phyloP scores from a whole-genome alignment of 23 red algal genomes.

The Gracilaria vermiculophylla region DNA sequence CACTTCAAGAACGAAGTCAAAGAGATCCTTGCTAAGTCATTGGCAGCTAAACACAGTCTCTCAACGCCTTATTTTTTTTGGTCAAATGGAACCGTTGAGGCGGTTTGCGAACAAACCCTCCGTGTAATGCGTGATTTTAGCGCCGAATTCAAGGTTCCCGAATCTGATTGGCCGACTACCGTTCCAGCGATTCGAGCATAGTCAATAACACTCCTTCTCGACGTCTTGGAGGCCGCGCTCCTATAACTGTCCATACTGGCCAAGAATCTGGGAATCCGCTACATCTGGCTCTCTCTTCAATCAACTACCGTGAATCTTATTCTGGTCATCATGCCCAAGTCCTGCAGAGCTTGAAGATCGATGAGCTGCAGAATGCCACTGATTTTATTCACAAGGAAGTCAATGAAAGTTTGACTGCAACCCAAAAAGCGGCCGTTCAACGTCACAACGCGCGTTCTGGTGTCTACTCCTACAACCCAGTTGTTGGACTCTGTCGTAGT shows the following conservation, averaged over 20 bases:
- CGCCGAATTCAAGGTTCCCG: background rate
- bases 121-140: background rate
- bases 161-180: background rate
- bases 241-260: background rate
- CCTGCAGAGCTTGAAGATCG: background rate
- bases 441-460: too few species aligned
- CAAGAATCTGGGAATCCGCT: background rate
- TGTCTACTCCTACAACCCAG: background rate
- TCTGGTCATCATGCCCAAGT: background rate
- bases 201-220: background rate
- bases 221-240: background rate
- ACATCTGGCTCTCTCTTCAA: background rate
- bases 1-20: conserved; percentile 35
- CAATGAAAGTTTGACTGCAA: background rate
- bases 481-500: background rate
- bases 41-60: conserved; percentile 1
- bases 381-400: background rate
- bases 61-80: background rate
- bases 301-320: background rate
- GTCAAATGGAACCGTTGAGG: conserved; percentile 10
- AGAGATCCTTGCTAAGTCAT: background rate
- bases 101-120: background rate
- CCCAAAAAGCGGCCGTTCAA: background rate
- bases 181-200: background rate
- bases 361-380: background rate